Conservation (phyloP, 2,329 filamentous ascomycete species). For the Penicillium sp. region DNA sequence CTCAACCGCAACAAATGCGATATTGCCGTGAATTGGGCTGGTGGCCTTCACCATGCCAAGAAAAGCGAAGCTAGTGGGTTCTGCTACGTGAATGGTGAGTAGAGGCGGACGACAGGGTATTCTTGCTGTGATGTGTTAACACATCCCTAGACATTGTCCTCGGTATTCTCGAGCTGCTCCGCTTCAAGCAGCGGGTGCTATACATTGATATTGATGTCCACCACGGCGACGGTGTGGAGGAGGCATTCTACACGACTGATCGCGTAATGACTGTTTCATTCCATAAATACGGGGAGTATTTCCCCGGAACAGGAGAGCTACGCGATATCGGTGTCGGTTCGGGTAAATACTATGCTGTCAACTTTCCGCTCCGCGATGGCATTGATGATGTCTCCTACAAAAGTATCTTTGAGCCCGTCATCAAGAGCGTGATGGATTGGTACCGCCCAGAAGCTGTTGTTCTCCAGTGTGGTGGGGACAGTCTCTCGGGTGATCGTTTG, state of each 20-base stretch:
- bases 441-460: slow-evolving; percentile 71
- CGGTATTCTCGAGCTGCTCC: slow-evolving; percentile 67
- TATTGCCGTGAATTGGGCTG: slow-evolving; percentile 82
- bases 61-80: slow-evolving; percentile 94
- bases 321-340: slow-evolving; percentile 70
- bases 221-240: slow-evolving; percentile 71
- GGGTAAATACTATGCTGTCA: slow-evolving; percentile 71
- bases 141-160: slow-evolving; percentile 63
- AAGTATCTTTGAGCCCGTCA: slow-evolving; percentile 70
- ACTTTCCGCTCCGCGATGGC: slow-evolving; percentile 71
- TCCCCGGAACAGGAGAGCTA: slow-evolving; percentile 71
- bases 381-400: slow-evolving; percentile 72
- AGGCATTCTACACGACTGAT: slow-evolving; percentile 73
- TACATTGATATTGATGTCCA: slow-evolving; percentile 73
- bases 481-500: slow-evolving; percentile 68
- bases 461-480: slow-evolving; percentile 71
- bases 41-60: slow-evolving; percentile 95
- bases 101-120: not conserved
- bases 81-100: slow-evolving; percentile 87
- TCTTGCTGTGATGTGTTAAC: slow-evolving; percentile 17
- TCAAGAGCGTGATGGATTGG: slow-evolving; percentile 71
- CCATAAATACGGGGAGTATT: slow-evolving; percentile 76
- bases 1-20: slow-evolving; percentile 72
- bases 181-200: slow-evolving; percentile 67
- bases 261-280: slow-evolving; percentile 74